phyloP scores from a whole-genome alignment of 176 grass and related monocot genomes.

The Carex scoparia region DNA sequence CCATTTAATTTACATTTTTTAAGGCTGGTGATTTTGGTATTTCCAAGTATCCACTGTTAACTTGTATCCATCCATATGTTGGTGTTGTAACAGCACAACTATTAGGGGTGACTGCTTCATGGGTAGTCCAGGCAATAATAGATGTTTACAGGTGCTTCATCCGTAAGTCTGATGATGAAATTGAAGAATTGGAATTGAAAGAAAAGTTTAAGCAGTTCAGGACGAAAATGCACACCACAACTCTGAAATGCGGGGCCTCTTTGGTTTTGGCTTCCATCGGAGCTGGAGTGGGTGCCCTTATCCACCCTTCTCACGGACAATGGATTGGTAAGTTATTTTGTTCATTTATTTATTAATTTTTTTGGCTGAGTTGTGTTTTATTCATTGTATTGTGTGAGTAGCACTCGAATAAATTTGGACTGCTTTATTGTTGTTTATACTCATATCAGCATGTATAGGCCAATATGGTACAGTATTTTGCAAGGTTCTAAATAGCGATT shows the following conservation, averaged over 20 bases:
- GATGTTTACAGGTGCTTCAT: constrained; percentile 79
- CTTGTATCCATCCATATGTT: neutral
- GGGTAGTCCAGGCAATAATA: constrained; percentile 72
- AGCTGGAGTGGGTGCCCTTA: constrained; percentile 68
- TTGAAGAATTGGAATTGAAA: constrained; percentile 36
- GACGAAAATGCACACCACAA: constrained; percentile 59
- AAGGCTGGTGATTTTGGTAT: neutral
- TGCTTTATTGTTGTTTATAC: neutral
- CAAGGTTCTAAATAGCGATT: too few species aligned
- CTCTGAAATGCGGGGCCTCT: constrained; percentile 76
- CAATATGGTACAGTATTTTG: neutral
- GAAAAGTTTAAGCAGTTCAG: constrained; percentile 56
- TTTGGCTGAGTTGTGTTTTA: neutral
- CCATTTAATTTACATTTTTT: neutral
- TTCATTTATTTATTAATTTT: neutral
- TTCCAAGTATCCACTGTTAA: neutral
- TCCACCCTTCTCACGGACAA: constrained; percentile 81
- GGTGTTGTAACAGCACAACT: constrained; percentile 57
- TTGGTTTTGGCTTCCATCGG: constrained; percentile 87
- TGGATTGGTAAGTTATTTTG: constrained; percentile 66
- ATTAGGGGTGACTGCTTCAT: constrained; percentile 81
- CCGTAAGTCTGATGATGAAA: constrained; percentile 31
- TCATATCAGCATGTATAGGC: neutral
- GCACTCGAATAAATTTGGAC: neutral
- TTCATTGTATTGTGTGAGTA: neutral